Evolutionary conservation across 176 grass and related monocot genomes (phyloP).

Genomic region (Carex pumila): DNA sequence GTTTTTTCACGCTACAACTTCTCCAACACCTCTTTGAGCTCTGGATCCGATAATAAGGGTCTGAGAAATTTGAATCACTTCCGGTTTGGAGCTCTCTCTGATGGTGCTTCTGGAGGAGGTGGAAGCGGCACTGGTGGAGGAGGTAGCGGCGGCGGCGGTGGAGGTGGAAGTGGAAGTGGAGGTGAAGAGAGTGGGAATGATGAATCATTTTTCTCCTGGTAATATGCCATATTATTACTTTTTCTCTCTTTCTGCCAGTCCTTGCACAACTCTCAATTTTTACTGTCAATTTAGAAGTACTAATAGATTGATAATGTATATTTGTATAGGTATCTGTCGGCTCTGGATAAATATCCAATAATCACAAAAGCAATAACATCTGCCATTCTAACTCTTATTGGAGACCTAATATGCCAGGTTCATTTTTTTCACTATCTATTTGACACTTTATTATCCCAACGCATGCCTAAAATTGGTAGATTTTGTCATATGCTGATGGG

Average conservation of each 20-base stretch:
- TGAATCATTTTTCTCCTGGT: constrained; percentile 29
- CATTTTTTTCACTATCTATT: neutral
- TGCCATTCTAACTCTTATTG: constrained; percentile 30
- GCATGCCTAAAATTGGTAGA: neutral
- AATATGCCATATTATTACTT: neutral
- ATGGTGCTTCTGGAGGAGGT: neutral
- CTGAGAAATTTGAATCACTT: neutral
- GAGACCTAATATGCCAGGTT: constrained; percentile 34
- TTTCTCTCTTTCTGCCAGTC: neutral
- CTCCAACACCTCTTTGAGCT: neutral
- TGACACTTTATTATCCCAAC: neutral
- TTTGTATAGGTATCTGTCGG: constrained; percentile 21
- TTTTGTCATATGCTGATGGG: neutral
- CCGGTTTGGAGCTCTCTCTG: neutral
- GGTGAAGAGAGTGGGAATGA: constrained; percentile 14
- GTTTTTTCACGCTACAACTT: neutral
- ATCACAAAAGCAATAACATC: constrained; percentile 32
- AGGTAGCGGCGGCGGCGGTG: neutral
- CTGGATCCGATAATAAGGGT: neutral
- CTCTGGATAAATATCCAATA: constrained; percentile 30
- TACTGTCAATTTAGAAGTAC: neutral
- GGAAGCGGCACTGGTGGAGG: neutral
- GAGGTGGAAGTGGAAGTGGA: neutral
- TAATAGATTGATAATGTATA: neutral
- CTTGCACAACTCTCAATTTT: neutral